phyloP scores from a whole-genome alignment of 345 rosid species.

The Salix viminalis region DNA sequence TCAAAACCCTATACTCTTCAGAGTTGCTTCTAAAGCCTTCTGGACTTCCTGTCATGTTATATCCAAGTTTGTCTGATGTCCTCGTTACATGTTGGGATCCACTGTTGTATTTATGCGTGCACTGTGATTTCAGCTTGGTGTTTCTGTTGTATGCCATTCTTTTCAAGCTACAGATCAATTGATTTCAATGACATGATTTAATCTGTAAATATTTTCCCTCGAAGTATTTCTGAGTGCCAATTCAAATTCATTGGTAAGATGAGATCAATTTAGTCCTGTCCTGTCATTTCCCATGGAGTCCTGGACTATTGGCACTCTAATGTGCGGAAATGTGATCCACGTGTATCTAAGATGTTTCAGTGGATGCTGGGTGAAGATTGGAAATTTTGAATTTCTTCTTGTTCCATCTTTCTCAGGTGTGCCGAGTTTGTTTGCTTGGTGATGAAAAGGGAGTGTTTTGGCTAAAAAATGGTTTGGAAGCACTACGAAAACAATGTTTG shows the following conservation, averaged over 20 bases:
- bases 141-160: constrained; percentile 29
- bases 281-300: not conserved
- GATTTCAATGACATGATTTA: constrained; percentile 9
- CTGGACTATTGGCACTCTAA: not conserved
- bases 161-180: constrained; percentile 27
- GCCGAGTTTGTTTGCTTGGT: not conserved
- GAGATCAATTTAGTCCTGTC: not conserved
- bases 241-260: constrained; percentile 25
- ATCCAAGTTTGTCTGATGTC: constrained; percentile 71
- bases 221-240: constrained; percentile 21
- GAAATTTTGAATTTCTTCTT: not conserved
- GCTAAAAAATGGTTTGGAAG: not conserved
- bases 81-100: constrained; percentile 11
- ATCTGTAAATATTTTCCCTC: constrained; percentile 37
- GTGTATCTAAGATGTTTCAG: not conserved
- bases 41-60: constrained; percentile 84
- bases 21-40: constrained; percentile 76
- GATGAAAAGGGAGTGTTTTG: not conserved
- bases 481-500: not conserved
- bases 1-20: constrained; percentile 78
- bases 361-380: too few relatives aligned
- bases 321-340: not conserved
- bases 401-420: not conserved
- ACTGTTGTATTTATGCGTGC: constrained; percentile 20
- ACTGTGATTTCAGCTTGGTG: constrained; percentile 26